Percentiles rank a stretch among this genome's conserved stretches.
These are phyloP conservation scores for Blastomyces parvus DNA, from an alignment of 2,329 filamentous ascomycete genomes.

Conservation along the genomic window DNA sequence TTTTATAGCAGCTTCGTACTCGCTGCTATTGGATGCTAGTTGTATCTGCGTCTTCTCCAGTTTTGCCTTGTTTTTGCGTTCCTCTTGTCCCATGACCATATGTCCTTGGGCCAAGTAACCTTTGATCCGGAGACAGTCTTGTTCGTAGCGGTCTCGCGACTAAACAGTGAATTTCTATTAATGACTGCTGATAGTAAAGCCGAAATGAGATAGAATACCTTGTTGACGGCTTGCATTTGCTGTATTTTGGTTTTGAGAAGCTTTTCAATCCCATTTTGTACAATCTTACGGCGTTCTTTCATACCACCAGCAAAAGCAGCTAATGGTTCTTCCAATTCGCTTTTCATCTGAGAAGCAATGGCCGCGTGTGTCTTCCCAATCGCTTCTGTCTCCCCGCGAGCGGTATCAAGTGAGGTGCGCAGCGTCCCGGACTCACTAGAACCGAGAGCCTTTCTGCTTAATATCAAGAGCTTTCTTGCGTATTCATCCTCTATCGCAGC, in stretches of 20 bases:
- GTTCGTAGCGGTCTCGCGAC: constrained; percentile 89
- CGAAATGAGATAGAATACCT: constrained; percentile 45
- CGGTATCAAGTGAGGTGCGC: constrained; percentile 71
- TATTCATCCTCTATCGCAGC: constrained; percentile 96
- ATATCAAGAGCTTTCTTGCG: constrained; percentile 71
- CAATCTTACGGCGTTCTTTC: constrained; percentile 94
- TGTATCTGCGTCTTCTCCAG: constrained; percentile 98
- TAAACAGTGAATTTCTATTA: constrained; percentile 25
- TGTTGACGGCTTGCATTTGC: constrained; percentile 84
- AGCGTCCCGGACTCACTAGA: constrained; percentile 79
- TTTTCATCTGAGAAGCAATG: constrained; percentile 91
- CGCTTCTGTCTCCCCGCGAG: constrained; percentile 79
- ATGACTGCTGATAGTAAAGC: neutral
- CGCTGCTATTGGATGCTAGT: constrained; percentile 77
- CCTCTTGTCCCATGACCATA: constrained; percentile 99
- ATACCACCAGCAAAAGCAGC: constrained; percentile 86
- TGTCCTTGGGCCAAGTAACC: constrained; percentile 96
- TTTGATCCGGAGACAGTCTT: constrained; percentile 97
- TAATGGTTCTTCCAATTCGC: constrained; percentile 86
- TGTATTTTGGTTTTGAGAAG: constrained; percentile 85
- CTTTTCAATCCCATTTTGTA: constrained; percentile 89
- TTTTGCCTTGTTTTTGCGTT: constrained; percentile 97
- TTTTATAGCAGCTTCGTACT: constrained; percentile 91
- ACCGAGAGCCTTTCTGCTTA: constrained; percentile 81
- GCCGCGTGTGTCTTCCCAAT: constrained; percentile 90